A percentile compares a stretch with the other conserved stretches of the same genome.
phyloP scores from a whole-genome alignment of 2,329 filamentous ascomycete genomes.

The Penicillium palitans region DNA sequence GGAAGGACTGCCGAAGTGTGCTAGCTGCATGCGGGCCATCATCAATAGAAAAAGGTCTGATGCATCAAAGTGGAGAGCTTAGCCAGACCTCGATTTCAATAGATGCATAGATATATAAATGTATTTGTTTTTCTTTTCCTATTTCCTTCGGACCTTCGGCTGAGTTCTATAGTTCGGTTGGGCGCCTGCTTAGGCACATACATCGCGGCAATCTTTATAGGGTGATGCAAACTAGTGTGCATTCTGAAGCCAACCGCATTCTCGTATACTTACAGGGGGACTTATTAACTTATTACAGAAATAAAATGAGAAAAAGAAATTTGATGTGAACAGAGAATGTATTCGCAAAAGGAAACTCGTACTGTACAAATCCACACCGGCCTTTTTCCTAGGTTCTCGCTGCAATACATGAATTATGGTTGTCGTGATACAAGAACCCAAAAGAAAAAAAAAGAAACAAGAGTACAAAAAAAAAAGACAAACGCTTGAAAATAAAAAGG shows the following conservation, averaged over 20 bases:
- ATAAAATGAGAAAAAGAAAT: neutral
- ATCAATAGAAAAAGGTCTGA: constrained; percentile 1
- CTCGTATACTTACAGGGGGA: constrained; percentile 14
- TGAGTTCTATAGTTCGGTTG: neutral
- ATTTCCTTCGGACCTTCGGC: neutral
- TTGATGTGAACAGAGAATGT: constrained; percentile 3
- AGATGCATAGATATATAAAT: neutral
- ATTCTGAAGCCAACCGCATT: constrained; percentile 14
- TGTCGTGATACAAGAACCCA: constrained; percentile 22
- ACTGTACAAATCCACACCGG: constrained; percentile 7
- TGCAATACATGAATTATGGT: constrained; percentile 27
- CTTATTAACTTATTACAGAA: neutral
- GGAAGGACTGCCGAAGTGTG: neutral
- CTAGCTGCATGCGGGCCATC: constrained; percentile 17
- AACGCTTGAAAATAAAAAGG: constrained; percentile 18
- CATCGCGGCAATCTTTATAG: neutral
- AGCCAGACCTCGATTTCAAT: constrained; percentile 3
- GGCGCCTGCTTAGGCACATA: constrained; percentile 2
- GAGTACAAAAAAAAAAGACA: constrained; percentile 11
- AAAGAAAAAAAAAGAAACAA: constrained; percentile 15
- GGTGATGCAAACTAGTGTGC: neutral
- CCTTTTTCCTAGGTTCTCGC: constrained; percentile 14
- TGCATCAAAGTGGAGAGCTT: constrained; percentile 5
- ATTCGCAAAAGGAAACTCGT: constrained; percentile 10
- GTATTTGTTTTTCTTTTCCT: neutral